Base-by-base conservation (phyloP, 1,139 yeast genomes). In the Saccharomyces hybrid region DNA sequence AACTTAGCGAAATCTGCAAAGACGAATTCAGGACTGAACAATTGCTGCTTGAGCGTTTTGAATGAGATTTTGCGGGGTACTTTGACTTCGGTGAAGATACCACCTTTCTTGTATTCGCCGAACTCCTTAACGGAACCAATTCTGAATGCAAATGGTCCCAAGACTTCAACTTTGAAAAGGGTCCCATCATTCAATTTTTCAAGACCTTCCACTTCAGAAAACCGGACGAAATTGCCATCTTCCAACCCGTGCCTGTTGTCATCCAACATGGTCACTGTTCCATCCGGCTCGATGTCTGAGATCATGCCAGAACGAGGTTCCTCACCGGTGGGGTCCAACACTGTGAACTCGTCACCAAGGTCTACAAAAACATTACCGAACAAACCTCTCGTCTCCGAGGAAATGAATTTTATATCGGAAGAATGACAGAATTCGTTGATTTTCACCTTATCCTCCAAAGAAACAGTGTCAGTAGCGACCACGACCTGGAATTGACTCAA, bases 71-170 rank as follows among this genome's bases (percentile, higher is more conserved):
- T 77, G 54, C 73, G 73, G 28, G 99, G 98, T 65, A 87, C 82
- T 73, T 91, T 91, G 47, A 91, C 97, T 73, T 95, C 96, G 16
- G 90, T 86, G 74, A 88, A 93, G 54, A 88, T 77, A 58, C 99
- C 99, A 49, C 97, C 97, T 66, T 82, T 84, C 53, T 76, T 71
- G 68, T 90, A 93, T 8, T 77, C 73, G 26, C 96, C 96, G 55
- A 81, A 75, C 51, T 79, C 77, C 26, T 74, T 63, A 3, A 72
- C 69, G 41, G 76, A 72, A 16, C 80, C 82, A 60, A 93, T 82
- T 66, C 82, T 84, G 76, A 88, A 93, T 3, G 98, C 95, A 68
- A 82, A 91, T 23, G 99, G 99, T 7, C 99, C 99, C 61, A 87
- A 78, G 1, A 90, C 97, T 68, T 84, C 87, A 54, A 93, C 80